These are phyloP conservation scores for Pyrenophora seminiperda DNA, from an alignment of 2,329 filamentous ascomycete genomes.

Conservation along the genomic window DNA sequence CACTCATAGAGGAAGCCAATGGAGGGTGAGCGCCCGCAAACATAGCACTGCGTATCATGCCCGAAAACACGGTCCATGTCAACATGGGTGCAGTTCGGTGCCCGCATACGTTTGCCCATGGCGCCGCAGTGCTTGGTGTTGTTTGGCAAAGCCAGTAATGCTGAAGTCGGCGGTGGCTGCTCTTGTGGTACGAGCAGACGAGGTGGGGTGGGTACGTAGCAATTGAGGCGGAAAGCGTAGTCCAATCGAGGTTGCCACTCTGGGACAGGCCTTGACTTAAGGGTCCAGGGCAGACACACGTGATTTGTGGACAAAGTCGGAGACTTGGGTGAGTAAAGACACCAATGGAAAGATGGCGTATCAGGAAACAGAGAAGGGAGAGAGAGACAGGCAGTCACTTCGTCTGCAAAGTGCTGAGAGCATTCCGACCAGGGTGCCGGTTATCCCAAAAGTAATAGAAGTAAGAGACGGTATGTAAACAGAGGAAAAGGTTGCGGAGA, in stretches of 20 bases:
- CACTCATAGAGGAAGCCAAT: constrained; percentile 78
- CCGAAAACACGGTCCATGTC: constrained; percentile 70
- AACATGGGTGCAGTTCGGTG: constrained; percentile 66
- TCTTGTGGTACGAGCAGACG: background rate
- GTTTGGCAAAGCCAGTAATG: constrained; percentile 20
- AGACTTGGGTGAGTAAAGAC: background rate
- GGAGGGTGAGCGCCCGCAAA: constrained; percentile 61
- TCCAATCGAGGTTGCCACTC: background rate
- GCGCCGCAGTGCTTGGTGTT: constrained; percentile 21
- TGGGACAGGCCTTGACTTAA: background rate
- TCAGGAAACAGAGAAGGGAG: background rate
- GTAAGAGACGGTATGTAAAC: background rate
- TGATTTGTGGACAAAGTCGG: background rate
- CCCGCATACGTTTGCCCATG: constrained; percentile 27
- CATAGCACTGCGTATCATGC: constrained; percentile 58
- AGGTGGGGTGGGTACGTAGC: background rate
- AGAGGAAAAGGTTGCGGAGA: background rate
- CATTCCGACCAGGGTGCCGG: background rate
- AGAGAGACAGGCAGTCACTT: background rate
- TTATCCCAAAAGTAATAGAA: background rate
- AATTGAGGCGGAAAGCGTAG: background rate
- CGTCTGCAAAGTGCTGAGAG: background rate
- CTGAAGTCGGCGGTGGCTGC: constrained; percentile 18
- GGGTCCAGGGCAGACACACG: background rate
- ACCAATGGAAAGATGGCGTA: background rate